Evolutionary conservation across 2,329 filamentous ascomycete genomes (phyloP).

Genomic region (Neofusicoccum kwambonambiense): DNA sequence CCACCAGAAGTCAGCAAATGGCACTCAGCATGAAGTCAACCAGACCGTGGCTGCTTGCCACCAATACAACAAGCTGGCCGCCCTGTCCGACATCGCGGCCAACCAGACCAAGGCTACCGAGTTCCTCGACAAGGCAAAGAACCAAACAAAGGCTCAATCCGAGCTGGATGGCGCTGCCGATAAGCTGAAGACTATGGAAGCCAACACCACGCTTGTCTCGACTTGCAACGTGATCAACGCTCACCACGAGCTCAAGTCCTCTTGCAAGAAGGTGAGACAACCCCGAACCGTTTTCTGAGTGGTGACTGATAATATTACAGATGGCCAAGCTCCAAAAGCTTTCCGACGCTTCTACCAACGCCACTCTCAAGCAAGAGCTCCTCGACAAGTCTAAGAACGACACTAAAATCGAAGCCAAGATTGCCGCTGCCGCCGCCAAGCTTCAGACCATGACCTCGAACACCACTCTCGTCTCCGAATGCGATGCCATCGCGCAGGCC

Average conservation of each 20-base stretch:
- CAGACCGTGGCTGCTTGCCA: not conserved
- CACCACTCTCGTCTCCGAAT: not conserved
- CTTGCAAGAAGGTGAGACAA: not conserved
- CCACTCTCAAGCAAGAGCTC: not conserved
- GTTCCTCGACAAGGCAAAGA: not conserved
- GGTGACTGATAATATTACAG: not conserved
- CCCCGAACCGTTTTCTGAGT: too few species aligned
- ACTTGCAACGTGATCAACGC: not conserved
- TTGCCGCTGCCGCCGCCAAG: not conserved
- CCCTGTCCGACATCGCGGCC: not conserved
- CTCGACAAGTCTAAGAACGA: slow-evolving; percentile 3
- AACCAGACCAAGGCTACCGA: not conserved
- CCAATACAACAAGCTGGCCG: not conserved
- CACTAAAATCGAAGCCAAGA: not conserved
- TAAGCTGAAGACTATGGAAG: not conserved
- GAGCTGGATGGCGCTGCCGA: not conserved
- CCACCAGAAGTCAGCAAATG: not conserved
- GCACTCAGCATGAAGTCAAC: not conserved
- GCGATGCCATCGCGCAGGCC: not conserved
- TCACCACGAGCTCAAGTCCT: not conserved
- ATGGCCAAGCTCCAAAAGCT: slow-evolving; percentile 1
- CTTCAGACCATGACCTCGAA: not conserved
- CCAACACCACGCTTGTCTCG: not conserved
- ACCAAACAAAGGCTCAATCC: not conserved
- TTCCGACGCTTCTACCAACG: not conserved